phyloP scores from a whole-genome alignment of 306 rosid genomes.

The Sophora flavescens region DNA sequence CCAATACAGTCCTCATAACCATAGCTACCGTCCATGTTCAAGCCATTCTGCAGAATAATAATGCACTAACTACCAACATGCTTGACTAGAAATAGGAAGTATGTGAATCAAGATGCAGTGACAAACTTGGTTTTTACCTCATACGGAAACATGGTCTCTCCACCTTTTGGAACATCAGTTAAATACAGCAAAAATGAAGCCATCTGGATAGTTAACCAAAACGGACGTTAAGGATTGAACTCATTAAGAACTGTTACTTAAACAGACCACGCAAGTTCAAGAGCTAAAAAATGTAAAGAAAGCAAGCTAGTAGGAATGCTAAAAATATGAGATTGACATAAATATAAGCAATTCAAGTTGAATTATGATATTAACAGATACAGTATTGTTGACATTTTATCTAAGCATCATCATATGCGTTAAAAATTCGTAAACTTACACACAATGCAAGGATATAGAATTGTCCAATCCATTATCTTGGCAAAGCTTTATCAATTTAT shows the following conservation, averaged over 20 bases:
- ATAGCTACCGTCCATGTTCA: constrained; percentile 70
- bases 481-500: not conserved
- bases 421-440: not conserved
- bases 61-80: not conserved
- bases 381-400: too few species aligned
- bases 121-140: constrained; percentile 69
- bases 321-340: not conserved
- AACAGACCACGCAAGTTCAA: not conserved
- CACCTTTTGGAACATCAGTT: constrained; percentile 85
- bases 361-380: not conserved
- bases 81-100: not conserved
- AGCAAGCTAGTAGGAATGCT: not conserved
- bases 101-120: constrained; percentile 15
- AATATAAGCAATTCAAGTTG: not conserved
- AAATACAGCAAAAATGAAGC: constrained; percentile 91
- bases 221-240: constrained; percentile 21
- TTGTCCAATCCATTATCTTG: not conserved
- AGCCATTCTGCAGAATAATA: constrained; percentile 71
- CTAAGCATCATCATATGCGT: not conserved
- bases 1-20: constrained; percentile 64
- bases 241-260: not conserved
- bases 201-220: constrained; percentile 56
- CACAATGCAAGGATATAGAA: constrained; percentile 12
- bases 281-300: constrained; percentile 8
- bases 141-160: constrained; percentile 88